Evolutionary conservation across 306 rosid genomes (phyloP), one percentile per base, ranked within the genome.

Genomic region (Vicia faba): DNA sequence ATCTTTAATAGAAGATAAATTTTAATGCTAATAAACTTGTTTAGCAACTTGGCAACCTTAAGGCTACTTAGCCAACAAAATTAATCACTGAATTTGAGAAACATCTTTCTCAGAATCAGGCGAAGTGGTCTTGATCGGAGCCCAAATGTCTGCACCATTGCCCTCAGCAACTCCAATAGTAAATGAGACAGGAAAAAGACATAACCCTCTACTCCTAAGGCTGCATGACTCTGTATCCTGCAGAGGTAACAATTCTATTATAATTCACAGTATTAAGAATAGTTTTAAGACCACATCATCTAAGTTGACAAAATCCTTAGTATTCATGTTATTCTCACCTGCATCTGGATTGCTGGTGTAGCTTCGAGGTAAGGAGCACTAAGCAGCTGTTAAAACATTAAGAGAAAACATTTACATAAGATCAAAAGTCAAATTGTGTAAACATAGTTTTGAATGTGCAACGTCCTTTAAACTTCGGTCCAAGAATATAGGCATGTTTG

Each of bases 101-200:
- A 70, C 48, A 35, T 69, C 45, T 14, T 71, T 81, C 68, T 84
- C 91, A 12, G 60, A 54, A 71, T 77, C 79, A 4, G 96, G 88
- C 15, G 95, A 84, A 44, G 80, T 81, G 26, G 84, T 83, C 81
- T 93, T 89, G 51, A 85, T 84, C 14, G 99, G 99, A 13, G 99
- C 97, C 99, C 99, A 93, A 49, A 93, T 90, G 71, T 93, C 99
- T 38, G 99, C 99, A 38, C 99, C 99, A 54, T 93, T 93, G 77
- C 91, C 91, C 63, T 88, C 87, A 41, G 96, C 87, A 66, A 90
- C 89, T 72, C 97, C 99, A n/a, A 61, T 75, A 15, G 97, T 86
- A 43, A 76, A 78, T 2, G 91, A 79, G 56, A 90, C 83, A 0
- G 99, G 99, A 73, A 93, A 90, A 36, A 93, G 80, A 59, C 95